phyloP scores from a whole-genome alignment of 208 protist genomes.

The Histomonas meleagridis region DNA sequence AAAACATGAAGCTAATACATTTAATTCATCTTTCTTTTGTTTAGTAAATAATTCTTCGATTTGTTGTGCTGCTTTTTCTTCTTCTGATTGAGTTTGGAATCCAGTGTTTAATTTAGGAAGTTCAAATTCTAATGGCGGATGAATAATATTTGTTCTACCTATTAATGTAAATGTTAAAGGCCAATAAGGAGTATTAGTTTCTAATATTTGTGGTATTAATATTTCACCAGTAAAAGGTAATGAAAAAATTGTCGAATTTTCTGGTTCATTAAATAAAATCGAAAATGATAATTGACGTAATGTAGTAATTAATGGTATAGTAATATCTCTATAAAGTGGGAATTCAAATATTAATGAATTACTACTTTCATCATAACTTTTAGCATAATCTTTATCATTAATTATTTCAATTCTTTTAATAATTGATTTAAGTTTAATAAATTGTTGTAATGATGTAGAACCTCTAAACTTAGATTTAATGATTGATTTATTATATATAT shows the following conservation, averaged over 20 bases:
- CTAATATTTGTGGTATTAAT: not conserved
- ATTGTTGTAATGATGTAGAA: not conserved
- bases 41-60: conserved; percentile 29
- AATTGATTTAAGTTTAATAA: not conserved
- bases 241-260: not conserved
- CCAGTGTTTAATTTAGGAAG: not conserved
- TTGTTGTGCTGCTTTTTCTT: not conserved
- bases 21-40: not conserved
- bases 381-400: not conserved
- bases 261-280: not conserved
- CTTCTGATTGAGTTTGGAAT: not conserved
- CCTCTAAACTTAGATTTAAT: not conserved
- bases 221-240: not conserved
- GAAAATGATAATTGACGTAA: not conserved
- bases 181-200: not conserved
- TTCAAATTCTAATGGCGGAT: not conserved
- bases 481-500: not conserved
- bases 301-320: not conserved
- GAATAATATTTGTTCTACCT: not conserved
- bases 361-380: not conserved
- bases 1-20: not conserved
- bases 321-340: conserved; percentile 7
- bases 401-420: not conserved
- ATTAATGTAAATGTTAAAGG: conserved; percentile 16
- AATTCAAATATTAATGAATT: not conserved